Percentiles rank a stretch among this genome's conserved stretches.
phyloP scores from a whole-genome alignment of 257 asterid genomes.

The Fraxinus excelsior region DNA sequence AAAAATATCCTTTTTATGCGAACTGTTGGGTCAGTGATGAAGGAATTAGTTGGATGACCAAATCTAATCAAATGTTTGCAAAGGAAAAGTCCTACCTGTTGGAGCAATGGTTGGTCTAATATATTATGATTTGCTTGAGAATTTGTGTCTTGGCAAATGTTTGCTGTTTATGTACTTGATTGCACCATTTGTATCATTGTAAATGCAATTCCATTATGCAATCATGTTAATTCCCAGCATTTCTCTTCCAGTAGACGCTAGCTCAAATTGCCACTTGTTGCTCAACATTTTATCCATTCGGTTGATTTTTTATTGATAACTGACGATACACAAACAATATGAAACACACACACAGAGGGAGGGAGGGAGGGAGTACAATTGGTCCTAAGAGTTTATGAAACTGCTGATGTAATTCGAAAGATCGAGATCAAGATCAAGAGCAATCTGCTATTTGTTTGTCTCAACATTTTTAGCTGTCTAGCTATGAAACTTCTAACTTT shows the following conservation, averaged over 20 bases:
- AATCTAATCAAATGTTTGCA: not conserved
- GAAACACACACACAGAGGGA: no score
- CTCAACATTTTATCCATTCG: not conserved
- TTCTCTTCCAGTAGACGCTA: not conserved
- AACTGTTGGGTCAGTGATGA: not conserved
- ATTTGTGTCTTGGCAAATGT: not conserved
- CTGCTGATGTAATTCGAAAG: not conserved
- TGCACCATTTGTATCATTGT: not conserved
- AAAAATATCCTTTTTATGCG: not conserved
- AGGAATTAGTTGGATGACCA: not conserved
- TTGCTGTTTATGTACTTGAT: not conserved
- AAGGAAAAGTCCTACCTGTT: not conserved
- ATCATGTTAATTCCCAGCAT: not conserved
- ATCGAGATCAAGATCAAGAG: not conserved
- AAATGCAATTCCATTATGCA: not conserved
- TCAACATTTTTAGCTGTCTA: not conserved
- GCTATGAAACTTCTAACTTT: not conserved
- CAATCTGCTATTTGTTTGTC: not conserved
- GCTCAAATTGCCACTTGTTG: not conserved
- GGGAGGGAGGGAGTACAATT: not conserved
- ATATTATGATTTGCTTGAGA: not conserved
- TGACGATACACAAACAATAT: no score
- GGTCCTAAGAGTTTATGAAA: not conserved
- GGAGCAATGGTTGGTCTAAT: not conserved
- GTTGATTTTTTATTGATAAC: no score